These are phyloP conservation scores for Xylaria venustula DNA, from an alignment of 495 filamentous ascomycete genomes.

Conservation along the genomic window DNA sequence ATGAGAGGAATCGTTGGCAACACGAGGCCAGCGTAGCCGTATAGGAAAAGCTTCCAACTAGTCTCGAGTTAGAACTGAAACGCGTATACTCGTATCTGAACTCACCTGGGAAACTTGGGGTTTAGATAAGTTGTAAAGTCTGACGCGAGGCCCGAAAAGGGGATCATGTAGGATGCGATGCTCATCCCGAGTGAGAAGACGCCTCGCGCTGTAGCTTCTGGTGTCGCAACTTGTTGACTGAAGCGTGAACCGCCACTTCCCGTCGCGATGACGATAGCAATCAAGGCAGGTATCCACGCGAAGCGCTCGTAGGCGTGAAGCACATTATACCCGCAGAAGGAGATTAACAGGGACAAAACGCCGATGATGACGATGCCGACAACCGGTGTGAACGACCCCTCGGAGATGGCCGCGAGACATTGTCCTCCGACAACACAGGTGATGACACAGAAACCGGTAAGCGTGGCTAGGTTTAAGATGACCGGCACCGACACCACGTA, in stretches of 20 bases:
- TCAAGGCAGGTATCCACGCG: constrained; percentile 56
- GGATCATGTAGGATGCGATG: constrained; percentile 47
- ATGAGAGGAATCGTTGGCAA: constrained; percentile 52
- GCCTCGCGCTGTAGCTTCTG: constrained; percentile 24
- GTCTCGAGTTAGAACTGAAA: not conserved
- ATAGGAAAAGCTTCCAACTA: constrained; percentile 41
- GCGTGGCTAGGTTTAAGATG: constrained; percentile 49
- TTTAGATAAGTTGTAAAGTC: constrained; percentile 51
- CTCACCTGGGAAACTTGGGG: constrained; percentile 45
- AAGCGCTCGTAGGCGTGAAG: constrained; percentile 62
- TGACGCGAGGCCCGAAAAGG: constrained; percentile 43
- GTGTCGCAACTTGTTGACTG: constrained; percentile 27
- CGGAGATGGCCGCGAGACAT: constrained; percentile 51
- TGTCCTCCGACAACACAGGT: constrained; percentile 47
- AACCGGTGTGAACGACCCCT: constrained; percentile 43
- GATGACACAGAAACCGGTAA: constrained; percentile 49
- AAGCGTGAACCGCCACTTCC: constrained; percentile 40
- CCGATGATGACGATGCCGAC: constrained; percentile 54
- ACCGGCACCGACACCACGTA: constrained; percentile 46
- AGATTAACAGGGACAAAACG: constrained; percentile 53
- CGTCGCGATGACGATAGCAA: constrained; percentile 49
- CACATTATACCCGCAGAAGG: constrained; percentile 57
- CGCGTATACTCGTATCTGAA: not conserved
- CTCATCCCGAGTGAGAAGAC: constrained; percentile 44
- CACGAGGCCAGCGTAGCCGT: constrained; percentile 46